Conservation (phyloP, 768 basidiomycete species). For the Mycena venus region DNA sequence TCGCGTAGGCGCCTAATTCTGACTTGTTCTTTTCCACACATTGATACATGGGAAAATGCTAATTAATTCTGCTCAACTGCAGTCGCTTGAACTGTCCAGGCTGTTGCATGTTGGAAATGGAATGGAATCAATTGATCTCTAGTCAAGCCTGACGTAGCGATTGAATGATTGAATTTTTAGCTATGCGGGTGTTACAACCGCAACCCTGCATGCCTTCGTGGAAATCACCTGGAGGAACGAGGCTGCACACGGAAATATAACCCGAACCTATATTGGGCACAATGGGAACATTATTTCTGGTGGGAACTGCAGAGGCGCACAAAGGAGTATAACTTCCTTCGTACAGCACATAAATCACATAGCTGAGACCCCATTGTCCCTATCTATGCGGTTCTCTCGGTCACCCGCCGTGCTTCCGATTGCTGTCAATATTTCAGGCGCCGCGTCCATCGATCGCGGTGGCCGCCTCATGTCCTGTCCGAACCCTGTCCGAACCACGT, state of each 20-base stretch:
- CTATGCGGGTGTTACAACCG: no score
- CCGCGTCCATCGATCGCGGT: not conserved
- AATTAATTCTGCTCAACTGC: no score
- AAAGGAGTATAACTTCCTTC: not conserved
- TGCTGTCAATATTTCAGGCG: not conserved
- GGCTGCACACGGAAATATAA: not conserved
- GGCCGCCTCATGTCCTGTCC: not conserved
- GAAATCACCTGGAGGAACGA: not conserved
- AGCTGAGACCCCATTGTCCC: not conserved
- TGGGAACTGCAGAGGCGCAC: no score
- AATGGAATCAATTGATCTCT: no score
- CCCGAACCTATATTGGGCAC: not conserved
- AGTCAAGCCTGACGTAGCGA: no score
- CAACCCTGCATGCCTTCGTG: not conserved
- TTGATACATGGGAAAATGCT: no score
- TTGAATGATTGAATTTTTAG: no score
- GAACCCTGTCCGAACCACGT: no score
- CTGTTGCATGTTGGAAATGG: no score
- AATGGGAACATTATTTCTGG: not conserved
- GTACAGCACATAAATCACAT: not conserved
- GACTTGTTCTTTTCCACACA: not conserved
- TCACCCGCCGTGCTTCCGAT: not conserved
- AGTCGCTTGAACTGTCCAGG: not conserved
- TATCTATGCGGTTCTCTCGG: not conserved
- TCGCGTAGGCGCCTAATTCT: not conserved